phyloP scores from a whole-genome alignment of 352 stramenopile genomes.

The Phytophthora meadii region DNA sequence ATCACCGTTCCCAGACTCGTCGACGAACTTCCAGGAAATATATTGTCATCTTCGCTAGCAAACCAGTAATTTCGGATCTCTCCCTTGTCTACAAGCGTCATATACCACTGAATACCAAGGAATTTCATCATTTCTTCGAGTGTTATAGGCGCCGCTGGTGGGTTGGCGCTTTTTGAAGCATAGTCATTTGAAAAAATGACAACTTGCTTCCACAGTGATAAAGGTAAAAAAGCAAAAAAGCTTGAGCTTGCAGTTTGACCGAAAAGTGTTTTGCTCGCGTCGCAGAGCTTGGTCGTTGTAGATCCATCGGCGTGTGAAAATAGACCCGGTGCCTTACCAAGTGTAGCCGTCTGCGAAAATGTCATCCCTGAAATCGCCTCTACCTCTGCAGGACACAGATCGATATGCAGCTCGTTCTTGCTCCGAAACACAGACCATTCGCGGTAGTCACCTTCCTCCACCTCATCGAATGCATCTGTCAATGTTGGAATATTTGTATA shows the following conservation, averaged over 20 bases:
- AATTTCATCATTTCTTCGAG: constrained; percentile 3
- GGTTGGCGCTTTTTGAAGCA: not conserved
- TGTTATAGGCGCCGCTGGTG: not conserved
- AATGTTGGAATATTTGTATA: constrained; percentile 1
- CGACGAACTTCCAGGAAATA: constrained; percentile 1
- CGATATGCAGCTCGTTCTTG: not conserved
- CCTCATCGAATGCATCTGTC: constrained; percentile 4
- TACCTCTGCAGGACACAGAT: not conserved
- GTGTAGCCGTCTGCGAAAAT: not conserved
- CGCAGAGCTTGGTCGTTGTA: not conserved
- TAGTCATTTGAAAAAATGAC: not conserved
- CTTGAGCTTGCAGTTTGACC: constrained; percentile 3
- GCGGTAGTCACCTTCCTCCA: not conserved
- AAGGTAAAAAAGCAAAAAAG: constrained; percentile 9
- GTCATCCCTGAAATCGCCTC: constrained; percentile 4
- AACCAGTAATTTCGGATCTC: constrained; percentile 15
- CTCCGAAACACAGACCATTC: not conserved
- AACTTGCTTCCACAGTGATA: constrained; percentile 14
- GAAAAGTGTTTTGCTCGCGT: not conserved
- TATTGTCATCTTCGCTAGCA: constrained; percentile 2
- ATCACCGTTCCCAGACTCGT: constrained; percentile 3
- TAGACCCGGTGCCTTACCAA: not conserved
- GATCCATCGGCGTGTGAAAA: constrained; percentile 3
- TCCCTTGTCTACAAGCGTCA: constrained; percentile 8
- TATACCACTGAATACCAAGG: constrained; percentile 9